phyloP scores from a whole-genome alignment of 2,329 filamentous ascomycete genomes.

The Botryotinia narcissicola region DNA sequence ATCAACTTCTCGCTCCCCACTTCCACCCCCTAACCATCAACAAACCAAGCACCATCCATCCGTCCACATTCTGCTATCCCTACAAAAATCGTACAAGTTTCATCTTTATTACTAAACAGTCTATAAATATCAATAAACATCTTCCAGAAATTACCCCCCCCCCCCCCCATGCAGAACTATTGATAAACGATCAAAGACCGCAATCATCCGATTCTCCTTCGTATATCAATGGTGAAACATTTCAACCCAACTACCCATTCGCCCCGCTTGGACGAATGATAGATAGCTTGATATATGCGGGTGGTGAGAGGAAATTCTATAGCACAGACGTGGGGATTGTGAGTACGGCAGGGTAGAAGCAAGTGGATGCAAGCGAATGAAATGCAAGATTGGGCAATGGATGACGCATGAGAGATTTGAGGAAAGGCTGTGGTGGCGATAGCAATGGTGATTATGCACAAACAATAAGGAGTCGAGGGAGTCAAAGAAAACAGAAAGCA shows the following conservation, averaged over 20 bases:
- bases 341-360: not conserved
- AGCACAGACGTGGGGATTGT: not conserved
- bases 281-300: not conserved
- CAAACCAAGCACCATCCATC: not conserved
- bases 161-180: not conserved
- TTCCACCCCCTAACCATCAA: not conserved
- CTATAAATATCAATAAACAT: not conserved
- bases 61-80: not conserved
- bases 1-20: not conserved
- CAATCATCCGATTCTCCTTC: not conserved
- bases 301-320: not conserved
- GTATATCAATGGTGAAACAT: not conserved
- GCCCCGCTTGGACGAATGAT: not conserved
- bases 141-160: not conserved
- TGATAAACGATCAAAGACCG: not conserved
- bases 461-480: not conserved
- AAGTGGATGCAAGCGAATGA: not conserved
- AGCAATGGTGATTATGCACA: not conserved
- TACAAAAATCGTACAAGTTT: not conserved
- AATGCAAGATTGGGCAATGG: not conserved
- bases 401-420: not conserved
- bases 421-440: not conserved
- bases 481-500: not conserved
- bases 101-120: not conserved
- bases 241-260: not conserved